These are phyloP conservation scores for Epichloe hybrida DNA, from an alignment of 2,329 filamentous ascomycete genomes.

Conservation along the genomic window DNA sequence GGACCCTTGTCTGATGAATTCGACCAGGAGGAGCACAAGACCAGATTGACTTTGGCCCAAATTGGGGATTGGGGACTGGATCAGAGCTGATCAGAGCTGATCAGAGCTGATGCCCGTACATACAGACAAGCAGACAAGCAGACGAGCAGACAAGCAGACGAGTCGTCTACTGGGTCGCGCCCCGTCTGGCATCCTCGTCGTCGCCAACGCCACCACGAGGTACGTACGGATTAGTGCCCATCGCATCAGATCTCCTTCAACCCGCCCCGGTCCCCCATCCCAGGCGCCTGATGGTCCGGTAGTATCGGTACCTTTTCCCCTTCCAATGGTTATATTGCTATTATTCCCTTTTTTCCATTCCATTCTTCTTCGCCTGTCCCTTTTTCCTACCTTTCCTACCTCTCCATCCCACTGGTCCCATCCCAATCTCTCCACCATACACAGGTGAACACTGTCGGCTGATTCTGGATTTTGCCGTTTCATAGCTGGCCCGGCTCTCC, in stretches of 20 bases:
- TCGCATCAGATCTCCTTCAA: constrained; percentile 21
- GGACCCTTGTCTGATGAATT: constrained; percentile 5
- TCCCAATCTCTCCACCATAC: background rate
- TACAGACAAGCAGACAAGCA: too few relatives aligned
- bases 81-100: too few relatives aligned
- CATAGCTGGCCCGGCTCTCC: background rate
- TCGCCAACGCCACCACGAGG: constrained; percentile 23
- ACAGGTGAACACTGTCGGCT: background rate
- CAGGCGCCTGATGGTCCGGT: constrained; percentile 4
- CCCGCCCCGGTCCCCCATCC: constrained; percentile 8
- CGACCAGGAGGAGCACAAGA: background rate
- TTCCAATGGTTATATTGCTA: constrained; percentile 7
- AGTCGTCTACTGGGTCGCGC: too few relatives aligned
- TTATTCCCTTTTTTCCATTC: constrained; percentile 4
- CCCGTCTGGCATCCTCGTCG: constrained; percentile 5
- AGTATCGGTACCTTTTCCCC: constrained; percentile 7
- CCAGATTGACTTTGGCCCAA: background rate
- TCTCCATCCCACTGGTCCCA: background rate
- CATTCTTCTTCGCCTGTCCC: background rate
- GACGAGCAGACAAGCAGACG: too few relatives aligned
- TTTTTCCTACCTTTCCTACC: background rate
- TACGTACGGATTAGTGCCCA: constrained; percentile 7
- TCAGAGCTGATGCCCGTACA: too few relatives aligned
- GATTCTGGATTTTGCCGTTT: constrained; percentile 6
- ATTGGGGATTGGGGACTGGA: background rate